Conservation (phyloP, 805 yeast genomes). For the Starmerella etchellsii region DNA sequence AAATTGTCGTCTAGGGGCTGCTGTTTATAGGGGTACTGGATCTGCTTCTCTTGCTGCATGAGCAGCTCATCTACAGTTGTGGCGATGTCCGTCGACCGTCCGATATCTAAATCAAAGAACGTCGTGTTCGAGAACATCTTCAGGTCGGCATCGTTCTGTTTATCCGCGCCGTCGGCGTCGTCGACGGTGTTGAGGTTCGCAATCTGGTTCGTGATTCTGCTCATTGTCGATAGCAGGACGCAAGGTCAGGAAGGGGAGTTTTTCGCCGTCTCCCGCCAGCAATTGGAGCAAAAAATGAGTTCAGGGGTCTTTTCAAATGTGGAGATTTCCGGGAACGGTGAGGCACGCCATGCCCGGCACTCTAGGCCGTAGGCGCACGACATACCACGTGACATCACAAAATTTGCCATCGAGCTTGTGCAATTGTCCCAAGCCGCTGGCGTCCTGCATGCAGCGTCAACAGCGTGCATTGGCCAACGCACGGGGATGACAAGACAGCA, state of each 20-base stretch:
- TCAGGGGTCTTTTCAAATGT: background rate
- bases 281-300: background rate
- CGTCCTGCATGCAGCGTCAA: background rate
- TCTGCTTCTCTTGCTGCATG: conserved; percentile 31
- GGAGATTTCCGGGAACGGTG: background rate
- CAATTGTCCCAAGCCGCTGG: background rate
- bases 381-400: conserved; percentile 14
- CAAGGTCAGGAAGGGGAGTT: too few relatives aligned
- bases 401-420: too few relatives aligned
- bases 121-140: conserved; percentile 33
- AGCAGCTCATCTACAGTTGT: conserved; percentile 30
- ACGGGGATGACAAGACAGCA: too few relatives aligned
- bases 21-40: conserved; percentile 25
- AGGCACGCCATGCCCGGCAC: background rate
- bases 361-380: background rate
- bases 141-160: conserved; percentile 28
- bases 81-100: conserved; percentile 32
- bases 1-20: conserved; percentile 13
- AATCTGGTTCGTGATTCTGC: conserved; percentile 8
- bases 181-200: conserved; percentile 18
- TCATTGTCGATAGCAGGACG: background rate
- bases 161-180: conserved; percentile 6
- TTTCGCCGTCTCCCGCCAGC: too few relatives aligned
- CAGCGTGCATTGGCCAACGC: too few relatives aligned
- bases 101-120: conserved; percentile 35